Conservation (phyloP, 768 basidiomycete genomes). For the Lentinula detonsa region DNA sequence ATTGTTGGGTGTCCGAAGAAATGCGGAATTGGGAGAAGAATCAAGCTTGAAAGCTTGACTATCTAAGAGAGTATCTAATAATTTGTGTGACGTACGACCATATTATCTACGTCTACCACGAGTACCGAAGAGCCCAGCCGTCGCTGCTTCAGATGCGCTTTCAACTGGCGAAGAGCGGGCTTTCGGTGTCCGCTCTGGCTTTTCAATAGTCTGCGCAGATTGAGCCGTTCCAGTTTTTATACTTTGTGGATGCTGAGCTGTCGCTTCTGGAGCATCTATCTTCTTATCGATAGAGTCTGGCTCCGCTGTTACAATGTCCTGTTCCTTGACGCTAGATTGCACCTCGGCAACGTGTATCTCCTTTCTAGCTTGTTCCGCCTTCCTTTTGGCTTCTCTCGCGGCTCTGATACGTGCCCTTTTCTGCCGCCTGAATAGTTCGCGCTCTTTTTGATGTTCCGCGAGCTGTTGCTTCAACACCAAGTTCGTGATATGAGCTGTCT, state of each 20-base stretch:
- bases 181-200: conserved; percentile 1
- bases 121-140: conserved; percentile 19
- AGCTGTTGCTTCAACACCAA: conserved; percentile 22
- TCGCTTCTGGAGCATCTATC: background rate
- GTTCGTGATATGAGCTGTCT: conserved; percentile 21
- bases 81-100: no score
- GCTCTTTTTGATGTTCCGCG: conserved; percentile 9
- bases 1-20: conserved; percentile 67
- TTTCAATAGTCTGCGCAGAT: background rate
- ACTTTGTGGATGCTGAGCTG: background rate
- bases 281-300: background rate
- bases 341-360: background rate
- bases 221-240: background rate
- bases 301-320: conserved; percentile 16
- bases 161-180: background rate
- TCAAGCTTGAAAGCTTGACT: background rate
- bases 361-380: background rate
- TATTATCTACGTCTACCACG: background rate
- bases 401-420: background rate
- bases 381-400: conserved; percentile 8
- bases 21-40: conserved; percentile 62
- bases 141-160: conserved; percentile 14
- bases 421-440: background rate
- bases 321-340: conserved; percentile 4
- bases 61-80: no score